Base-by-base conservation (phyloP, 306 rosid species). In the Luffa acutangula region DNA sequence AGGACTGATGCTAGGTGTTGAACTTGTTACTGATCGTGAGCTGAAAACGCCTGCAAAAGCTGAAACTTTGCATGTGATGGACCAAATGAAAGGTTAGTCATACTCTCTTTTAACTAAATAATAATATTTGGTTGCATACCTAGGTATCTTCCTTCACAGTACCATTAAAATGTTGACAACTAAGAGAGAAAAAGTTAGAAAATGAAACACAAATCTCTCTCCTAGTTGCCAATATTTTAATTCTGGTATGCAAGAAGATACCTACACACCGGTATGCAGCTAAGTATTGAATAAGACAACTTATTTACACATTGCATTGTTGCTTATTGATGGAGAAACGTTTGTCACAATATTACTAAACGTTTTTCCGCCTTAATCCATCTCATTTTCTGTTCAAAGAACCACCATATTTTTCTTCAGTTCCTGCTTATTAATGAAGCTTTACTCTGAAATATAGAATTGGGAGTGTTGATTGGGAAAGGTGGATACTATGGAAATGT, bases 401-500 rank as follows among this genome's bases (percentile, higher is more conserved):
- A 56, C 20, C 45, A 63, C 4, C 57, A 70, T 25, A 45, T 5
- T 71, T 71, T 71, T 46, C 56, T 71, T 71, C 9, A 71, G 13
- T 12, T 13, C 33, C 49, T 69, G 13, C 57, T 71, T 43, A 75
- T 78, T 59, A 53, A 78, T 78, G 5, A 66, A 9, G 11, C 12
- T 72, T 77, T 65, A 17, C 15, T 80, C 45, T 41, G 62, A 33
- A 21, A 41, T 17, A 6, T 83, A 95, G 99, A 95, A 42, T 75
- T 91, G 81, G 99, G 99, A 66, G 97, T 91, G 37, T 75, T 95
- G 80, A 45, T 93, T 14, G 99, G 99, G 48, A 93, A 89, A 75
- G 99, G 99, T 46, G 97, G 99, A 41, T 91, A 72, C 82, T 85
- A 89, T 83, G 97, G 96, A 64, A 95, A 95, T 83, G 99, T 95